Base-by-base conservation (phyloP, 2,329 filamentous ascomycete genomes). In the Leptographium lundbergii region DNA sequence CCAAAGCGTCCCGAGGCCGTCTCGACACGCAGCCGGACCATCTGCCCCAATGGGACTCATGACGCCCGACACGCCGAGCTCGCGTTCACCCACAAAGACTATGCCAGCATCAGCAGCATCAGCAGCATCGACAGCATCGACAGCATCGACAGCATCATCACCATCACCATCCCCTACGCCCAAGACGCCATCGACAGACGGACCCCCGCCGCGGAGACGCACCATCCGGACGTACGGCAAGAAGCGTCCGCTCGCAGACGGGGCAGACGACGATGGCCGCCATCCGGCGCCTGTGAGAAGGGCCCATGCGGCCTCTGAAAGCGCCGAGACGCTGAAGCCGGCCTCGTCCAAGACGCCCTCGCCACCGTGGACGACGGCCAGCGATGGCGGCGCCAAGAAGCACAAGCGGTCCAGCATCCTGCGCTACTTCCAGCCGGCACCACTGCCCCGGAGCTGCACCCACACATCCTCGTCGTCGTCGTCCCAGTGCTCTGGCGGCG, bases 371-470 rank as follows among this genome's bases (percentile, higher is more conserved):
- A 39, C 36, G 36, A 39, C 36, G 14, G 36, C 36, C 6, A 39
- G 36, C 36, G 36, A 14, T 6, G 36, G 14, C 9, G 17, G 25
- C 24, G 6, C 42, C 17, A 56, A 36, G 27, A 57, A 50, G n/a
- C 50, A 56, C 4, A 59, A 59, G 6, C 34, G 54, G 7, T 13
- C 58, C 2, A 62, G 63, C 34, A 63, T 64, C 25, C 19, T 64
- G 59, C 62, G 63, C 4, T 64, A 64, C 47, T 64, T 64, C 11
- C 63, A 64, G 54, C 63, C 63, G 0, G 45, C 29, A 14, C 59
- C 60, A 1, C 25, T 54, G 22, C 59, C 57, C 4, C 56, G 53
- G 7, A 54, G 54, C 45, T 58, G 42, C 13, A 47, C 61, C 0
- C 39, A 58, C 5, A 24, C 27, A 2, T 57, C 59, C 24, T 42